Evolutionary conservation across 345 rosid species (phyloP).

Genomic region (Arabis alpina): DNA sequence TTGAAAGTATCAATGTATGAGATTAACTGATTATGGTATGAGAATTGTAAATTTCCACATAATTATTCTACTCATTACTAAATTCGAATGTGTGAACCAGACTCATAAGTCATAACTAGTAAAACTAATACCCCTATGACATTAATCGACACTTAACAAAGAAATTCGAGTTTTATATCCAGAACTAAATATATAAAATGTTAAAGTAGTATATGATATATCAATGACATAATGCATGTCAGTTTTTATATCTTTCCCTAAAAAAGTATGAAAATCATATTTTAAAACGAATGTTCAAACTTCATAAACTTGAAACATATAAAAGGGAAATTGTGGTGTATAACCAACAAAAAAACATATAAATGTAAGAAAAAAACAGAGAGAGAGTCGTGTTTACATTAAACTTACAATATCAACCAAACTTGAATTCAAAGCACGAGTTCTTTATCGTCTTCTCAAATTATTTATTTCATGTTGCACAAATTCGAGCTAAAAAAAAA

Average conservation of each 20-base stretch:
- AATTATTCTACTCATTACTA: background rate
- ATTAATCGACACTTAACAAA: background rate
- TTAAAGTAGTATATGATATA: no score
- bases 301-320: background rate
- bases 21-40: background rate
- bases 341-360: no score
- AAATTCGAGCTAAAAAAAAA: conserved; percentile 7
- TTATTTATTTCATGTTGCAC: conserved; percentile 6
- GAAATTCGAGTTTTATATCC: background rate
- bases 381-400: background rate
- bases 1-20: background rate
- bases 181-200: background rate
- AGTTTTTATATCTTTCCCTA: no score
- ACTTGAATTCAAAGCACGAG: background rate
- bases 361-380: background rate
- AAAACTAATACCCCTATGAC: background rate
- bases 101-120: background rate
- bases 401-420: conserved; percentile 9
- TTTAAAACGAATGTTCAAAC: background rate
- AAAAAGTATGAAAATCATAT: no score
- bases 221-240: no score
- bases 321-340: no score
- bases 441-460: background rate
- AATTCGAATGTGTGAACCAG: background rate
- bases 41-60: background rate